Evolutionary conservation across 1,284 basidiomycete species (phyloP).

Genomic region (Moesziomyces sp.): DNA sequence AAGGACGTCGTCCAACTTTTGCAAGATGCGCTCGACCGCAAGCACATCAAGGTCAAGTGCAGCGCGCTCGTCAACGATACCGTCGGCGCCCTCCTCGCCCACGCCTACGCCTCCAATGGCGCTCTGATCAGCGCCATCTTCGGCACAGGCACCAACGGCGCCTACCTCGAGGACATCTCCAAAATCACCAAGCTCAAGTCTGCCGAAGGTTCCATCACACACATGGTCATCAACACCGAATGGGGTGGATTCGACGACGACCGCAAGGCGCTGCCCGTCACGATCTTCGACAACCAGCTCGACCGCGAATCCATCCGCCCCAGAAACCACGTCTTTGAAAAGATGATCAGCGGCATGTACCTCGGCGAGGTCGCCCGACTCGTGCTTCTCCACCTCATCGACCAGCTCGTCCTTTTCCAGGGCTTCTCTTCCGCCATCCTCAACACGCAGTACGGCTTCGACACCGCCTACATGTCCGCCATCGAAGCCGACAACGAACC

Average conservation of each 20-base stretch:
- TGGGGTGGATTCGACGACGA: constrained; percentile 71
- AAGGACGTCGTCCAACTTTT: constrained; percentile 90
- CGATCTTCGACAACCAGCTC: constrained; percentile 90
- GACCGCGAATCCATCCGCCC: constrained; percentile 95
- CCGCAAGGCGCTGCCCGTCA: constrained; percentile 86
- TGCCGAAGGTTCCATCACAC: constrained; percentile 24
- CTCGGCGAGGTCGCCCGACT: constrained; percentile 92
- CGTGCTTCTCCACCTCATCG: constrained; percentile 85
- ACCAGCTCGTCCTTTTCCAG: constrained; percentile 78
- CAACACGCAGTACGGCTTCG: constrained; percentile 92
- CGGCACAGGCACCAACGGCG: constrained; percentile 97
- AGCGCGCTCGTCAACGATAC: constrained; percentile 95
- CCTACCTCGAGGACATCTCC: constrained; percentile 87
- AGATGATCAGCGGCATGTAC: constrained; percentile 99
- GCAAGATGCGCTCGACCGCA: constrained; percentile 91
- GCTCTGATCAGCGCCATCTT: constrained; percentile 87
- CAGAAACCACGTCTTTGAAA: constrained; percentile 92
- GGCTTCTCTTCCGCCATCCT: constrained; percentile 79
- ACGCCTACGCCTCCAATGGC: constrained; percentile 88
- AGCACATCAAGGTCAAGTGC: constrained; percentile 92
- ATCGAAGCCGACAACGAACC: constrained; percentile 73
- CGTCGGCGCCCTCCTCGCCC: constrained; percentile 90
- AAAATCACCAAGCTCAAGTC: constrained; percentile 79
- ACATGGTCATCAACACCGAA: constrained; percentile 97
- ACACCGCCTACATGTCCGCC: constrained; percentile 89